phyloP scores from a whole-genome alignment of 768 basidiomycete genomes.

The Nevesoporus exiguus region DNA sequence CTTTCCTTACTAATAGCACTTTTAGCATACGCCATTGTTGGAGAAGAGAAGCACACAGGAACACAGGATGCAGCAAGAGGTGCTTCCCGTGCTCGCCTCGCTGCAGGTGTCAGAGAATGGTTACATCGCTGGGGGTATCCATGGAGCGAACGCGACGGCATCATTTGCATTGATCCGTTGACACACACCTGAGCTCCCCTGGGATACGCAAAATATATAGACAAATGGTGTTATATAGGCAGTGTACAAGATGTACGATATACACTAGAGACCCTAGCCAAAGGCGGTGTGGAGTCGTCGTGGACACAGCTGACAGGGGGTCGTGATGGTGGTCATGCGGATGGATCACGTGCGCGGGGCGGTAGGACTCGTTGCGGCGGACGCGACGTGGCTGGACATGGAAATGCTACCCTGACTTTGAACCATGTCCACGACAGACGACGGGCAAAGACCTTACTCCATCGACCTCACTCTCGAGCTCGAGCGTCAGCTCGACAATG shows the following conservation, averaged over 20 bases:
- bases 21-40: conserved; percentile 83
- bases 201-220: conserved; percentile 8
- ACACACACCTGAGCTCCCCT: conserved; percentile 50
- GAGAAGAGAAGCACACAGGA: conserved; percentile 95
- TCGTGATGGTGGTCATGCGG: background rate
- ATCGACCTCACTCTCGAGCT: conserved; percentile 80
- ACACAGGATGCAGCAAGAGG: conserved; percentile 83
- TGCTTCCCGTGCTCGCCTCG: conserved; percentile 77
- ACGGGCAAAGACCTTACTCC: conserved; percentile 38
- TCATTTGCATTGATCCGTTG: conserved; percentile 83
- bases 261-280: no score
- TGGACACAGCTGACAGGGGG: background rate
- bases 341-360: conserved; percentile 12
- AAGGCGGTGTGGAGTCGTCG: background rate
- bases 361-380: background rate
- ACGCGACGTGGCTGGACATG: conserved; percentile 10
- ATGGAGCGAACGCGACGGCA: conserved; percentile 90
- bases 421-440: conserved; percentile 32
- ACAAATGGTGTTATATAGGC: background rate
- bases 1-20: conserved; percentile 6
- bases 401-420: conserved; percentile 1
- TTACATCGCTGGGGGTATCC: conserved; percentile 94
- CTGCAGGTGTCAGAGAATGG: conserved; percentile 86
- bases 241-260: conserved; percentile 10
- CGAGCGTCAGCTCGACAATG: conserved; percentile 69